phyloP scores from a whole-genome alignment of 495 filamentous ascomycete genomes.

The Platismatia glauca region DNA sequence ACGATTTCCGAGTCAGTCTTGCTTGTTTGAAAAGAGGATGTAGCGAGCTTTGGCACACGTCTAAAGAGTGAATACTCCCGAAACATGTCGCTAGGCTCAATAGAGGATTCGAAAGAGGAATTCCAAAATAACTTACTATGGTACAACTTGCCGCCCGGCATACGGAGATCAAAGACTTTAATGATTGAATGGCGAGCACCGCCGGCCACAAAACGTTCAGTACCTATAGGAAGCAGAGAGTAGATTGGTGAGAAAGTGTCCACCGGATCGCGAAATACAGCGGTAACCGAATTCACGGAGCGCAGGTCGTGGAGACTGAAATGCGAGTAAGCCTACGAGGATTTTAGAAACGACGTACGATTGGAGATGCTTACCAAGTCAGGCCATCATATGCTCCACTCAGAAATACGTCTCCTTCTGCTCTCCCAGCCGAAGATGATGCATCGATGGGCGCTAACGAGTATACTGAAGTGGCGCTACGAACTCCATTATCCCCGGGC shows the following conservation, averaged over 20 bases:
- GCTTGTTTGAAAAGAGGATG: too few species aligned
- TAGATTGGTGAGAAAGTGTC: conserved; percentile 49
- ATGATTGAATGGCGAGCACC: conserved; percentile 47
- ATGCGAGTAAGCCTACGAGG: background rate
- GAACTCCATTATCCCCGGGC: background rate
- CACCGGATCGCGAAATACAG: conserved; percentile 46
- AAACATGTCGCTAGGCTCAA: too few species aligned
- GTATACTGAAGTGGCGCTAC: conserved; percentile 24
- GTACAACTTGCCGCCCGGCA: conserved; percentile 37
- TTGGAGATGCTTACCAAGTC: conserved; percentile 34
- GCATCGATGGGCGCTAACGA: conserved; percentile 43
- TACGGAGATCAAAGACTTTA: conserved; percentile 58
- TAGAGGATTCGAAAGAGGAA: too few species aligned
- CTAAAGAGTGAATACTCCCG: too few species aligned
- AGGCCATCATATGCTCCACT: conserved; percentile 53
- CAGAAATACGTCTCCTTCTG: conserved; percentile 46
- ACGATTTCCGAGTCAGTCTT: too few species aligned
- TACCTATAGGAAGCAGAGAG: conserved; percentile 47
- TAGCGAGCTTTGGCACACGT: too few species aligned
- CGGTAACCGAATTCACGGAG: conserved; percentile 38
- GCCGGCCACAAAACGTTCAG: conserved; percentile 50
- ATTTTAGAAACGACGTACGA: background rate
- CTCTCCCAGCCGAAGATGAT: conserved; percentile 23
- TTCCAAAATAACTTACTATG: too few species aligned
- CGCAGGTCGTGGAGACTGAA: conserved; percentile 59